A percentile compares a stretch with the other conserved stretches of the same genome.
phyloP scores from a whole-genome alignment of 768 basidiomycete species.

The Fistulinella prunicolor region DNA sequence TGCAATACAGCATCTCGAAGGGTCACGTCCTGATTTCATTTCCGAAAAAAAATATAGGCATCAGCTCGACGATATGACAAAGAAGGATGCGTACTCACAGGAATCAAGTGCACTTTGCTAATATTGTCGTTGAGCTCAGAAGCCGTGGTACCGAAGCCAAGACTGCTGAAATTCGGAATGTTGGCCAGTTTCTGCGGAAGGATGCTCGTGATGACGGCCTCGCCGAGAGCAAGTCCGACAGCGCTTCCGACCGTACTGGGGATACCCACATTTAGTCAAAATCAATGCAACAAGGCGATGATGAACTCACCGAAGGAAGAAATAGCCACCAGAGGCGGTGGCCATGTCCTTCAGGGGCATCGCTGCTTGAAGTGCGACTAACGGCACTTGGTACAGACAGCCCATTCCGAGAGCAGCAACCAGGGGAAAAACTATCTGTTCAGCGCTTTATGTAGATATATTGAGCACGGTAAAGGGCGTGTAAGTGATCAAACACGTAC shows the following conservation, averaged over 20 bases:
- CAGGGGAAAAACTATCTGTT: conserved; percentile 60
- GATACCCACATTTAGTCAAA: neutral
- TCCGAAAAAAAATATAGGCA: no score
- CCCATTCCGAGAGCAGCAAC: conserved; percentile 62
- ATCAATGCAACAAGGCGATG: neutral
- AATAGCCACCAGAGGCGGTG: conserved; percentile 66
- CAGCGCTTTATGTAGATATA: conserved; percentile 43
- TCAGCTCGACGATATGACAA: no score
- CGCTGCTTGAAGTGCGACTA: conserved; percentile 76
- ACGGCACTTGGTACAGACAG: conserved; percentile 58
- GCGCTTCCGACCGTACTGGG: conserved; percentile 70
- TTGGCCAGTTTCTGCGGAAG: conserved; percentile 32
- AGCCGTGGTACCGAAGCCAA: conserved; percentile 37
- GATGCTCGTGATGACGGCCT: conserved; percentile 65
- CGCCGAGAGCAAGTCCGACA: conserved; percentile 69
- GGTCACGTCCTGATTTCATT: no score
- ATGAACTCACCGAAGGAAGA: conserved; percentile 55
- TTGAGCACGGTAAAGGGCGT: conserved; percentile 1
- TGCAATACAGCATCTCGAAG: neutral
- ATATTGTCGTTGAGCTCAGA: conserved; percentile 47
- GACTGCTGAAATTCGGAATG: conserved; percentile 31
- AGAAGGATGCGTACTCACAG: conserved; percentile 18
- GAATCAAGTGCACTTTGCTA: conserved; percentile 36
- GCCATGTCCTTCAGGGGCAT: conserved; percentile 87
- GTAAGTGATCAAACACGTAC: neutral